Evolutionary conservation across 2,329 filamentous ascomycete genomes (phyloP).

Genomic region (Exophiala sp.): DNA sequence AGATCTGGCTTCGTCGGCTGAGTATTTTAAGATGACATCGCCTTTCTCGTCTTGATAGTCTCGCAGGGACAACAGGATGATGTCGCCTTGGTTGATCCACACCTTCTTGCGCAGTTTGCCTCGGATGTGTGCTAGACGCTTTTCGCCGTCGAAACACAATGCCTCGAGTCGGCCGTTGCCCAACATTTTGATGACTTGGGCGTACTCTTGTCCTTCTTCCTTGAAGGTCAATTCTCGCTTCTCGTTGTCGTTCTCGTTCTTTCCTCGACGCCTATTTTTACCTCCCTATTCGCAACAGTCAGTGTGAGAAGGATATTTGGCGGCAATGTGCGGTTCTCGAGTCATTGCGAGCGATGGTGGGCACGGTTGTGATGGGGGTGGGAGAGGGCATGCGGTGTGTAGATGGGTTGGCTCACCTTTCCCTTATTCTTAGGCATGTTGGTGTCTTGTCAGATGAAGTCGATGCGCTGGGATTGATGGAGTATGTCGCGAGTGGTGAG

Average conservation of each 20-base stretch:
- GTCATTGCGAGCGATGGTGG: background rate
- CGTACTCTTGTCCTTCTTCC: conserved; percentile 92
- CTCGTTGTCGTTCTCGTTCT: conserved; percentile 99
- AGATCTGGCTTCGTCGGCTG: conserved; percentile 87
- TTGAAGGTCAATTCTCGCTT: conserved; percentile 99
- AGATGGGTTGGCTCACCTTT: conserved; percentile 65
- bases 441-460: conserved; percentile 25
- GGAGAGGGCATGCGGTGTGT: conserved; percentile 21
- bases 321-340: background rate
- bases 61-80: conserved; percentile 80
- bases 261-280: conserved; percentile 97
- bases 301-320: background rate
- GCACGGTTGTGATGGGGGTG: background rate
- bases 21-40: conserved; percentile 93
- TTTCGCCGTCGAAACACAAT: conserved; percentile 90
- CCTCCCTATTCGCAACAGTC: conserved; percentile 65
- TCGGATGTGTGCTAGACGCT: conserved; percentile 78
- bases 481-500: background rate
- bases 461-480: background rate
- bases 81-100: conserved; percentile 98
- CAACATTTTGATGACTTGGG: conserved; percentile 91
- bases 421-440: conserved; percentile 99
- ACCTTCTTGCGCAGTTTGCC: conserved; percentile 99
- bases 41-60: conserved; percentile 95
- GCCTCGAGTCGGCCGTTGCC: conserved; percentile 92